A percentile compares a stretch with the other conserved stretches of the same genome.
These are phyloP conservation scores for Vitis labrusca DNA, from an alignment of 164 flowering plant species.

Conservation along the genomic window DNA sequence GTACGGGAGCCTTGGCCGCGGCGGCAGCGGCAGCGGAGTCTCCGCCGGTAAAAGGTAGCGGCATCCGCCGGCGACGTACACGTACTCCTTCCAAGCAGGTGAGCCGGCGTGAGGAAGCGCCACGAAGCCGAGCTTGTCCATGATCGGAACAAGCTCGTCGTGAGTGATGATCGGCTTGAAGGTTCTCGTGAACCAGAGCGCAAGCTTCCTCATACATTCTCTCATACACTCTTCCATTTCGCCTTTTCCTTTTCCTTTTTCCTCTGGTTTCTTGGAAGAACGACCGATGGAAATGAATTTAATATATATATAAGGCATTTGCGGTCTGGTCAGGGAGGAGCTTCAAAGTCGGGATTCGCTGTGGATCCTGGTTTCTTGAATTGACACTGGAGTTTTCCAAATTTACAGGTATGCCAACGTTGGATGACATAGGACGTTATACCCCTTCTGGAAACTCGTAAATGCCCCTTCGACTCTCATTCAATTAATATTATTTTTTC, in stretches of 20 bases:
- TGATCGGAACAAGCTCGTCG: constrained; percentile 68
- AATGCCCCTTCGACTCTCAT: too few relatives aligned
- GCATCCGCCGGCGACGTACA: constrained; percentile 23
- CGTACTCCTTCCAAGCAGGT: constrained; percentile 48
- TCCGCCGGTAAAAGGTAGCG: constrained; percentile 4
- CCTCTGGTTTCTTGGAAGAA: neutral
- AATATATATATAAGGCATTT: too few relatives aligned
- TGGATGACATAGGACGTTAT: too few relatives aligned
- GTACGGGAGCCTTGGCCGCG: constrained; percentile 48
- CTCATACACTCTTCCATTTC: constrained; percentile 36
- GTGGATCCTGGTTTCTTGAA: too few relatives aligned
- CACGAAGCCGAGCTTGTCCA: constrained; percentile 53
- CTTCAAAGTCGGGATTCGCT: too few relatives aligned
- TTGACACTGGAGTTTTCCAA: too few relatives aligned
- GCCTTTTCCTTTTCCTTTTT: neutral
- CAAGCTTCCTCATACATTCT: constrained; percentile 51
- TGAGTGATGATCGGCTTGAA: constrained; percentile 67
- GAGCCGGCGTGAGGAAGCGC: constrained; percentile 18
- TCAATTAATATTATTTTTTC: too few relatives aligned
- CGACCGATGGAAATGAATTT: too few relatives aligned
- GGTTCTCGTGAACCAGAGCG: constrained; percentile 56
- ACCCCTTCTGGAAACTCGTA: too few relatives aligned
- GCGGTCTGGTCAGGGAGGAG: too few relatives aligned
- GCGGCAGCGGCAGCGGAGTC: constrained; percentile 26
- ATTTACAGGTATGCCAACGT: too few relatives aligned